Evolutionary conservation across 257 asterid genomes (phyloP).

Genomic region (Nicotiana attenuata): DNA sequence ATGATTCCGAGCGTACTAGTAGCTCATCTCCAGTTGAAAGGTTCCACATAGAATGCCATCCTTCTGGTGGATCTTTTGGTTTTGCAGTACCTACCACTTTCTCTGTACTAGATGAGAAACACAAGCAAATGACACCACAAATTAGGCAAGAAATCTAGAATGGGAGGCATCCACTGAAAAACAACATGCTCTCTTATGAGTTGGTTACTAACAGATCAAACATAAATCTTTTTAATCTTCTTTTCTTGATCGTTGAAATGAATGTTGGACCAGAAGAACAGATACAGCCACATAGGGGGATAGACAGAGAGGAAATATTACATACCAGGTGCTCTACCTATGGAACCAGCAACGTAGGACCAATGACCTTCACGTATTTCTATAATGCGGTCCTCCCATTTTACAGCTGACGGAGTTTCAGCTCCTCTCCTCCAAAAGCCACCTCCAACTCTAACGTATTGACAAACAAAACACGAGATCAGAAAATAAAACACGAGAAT

Average conservation of each 20-base stretch:
- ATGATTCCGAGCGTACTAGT: constrained; percentile 39
- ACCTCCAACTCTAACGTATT: constrained; percentile 53
- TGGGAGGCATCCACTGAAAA: constrained; percentile 3
- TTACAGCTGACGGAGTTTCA: constrained; percentile 69
- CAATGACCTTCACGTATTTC: constrained; percentile 82
- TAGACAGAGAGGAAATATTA: background rate
- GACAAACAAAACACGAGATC: constrained; percentile 6
- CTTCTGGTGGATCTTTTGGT: constrained; percentile 72
- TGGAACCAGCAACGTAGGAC: constrained; percentile 81
- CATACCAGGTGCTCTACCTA: constrained; percentile 89
- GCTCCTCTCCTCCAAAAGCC: constrained; percentile 95
- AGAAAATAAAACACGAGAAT: background rate
- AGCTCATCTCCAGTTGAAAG: constrained; percentile 65
- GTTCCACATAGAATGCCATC: constrained; percentile 71
- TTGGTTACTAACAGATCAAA: background rate
- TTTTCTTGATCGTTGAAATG: background rate
- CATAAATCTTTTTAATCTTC: background rate
- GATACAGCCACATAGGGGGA: background rate
- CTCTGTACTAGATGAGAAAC: constrained; percentile 73
- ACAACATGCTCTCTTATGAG: background rate
- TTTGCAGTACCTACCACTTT: constrained; percentile 83
- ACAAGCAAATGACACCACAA: constrained; percentile 15
- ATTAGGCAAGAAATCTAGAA: constrained; percentile 9
- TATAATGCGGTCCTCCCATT: constrained; percentile 74
- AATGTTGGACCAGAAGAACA: background rate